Evolutionary conservation across 2,329 filamentous ascomycete genomes (phyloP).

Genomic region (Arthrobotrys sinensis): DNA sequence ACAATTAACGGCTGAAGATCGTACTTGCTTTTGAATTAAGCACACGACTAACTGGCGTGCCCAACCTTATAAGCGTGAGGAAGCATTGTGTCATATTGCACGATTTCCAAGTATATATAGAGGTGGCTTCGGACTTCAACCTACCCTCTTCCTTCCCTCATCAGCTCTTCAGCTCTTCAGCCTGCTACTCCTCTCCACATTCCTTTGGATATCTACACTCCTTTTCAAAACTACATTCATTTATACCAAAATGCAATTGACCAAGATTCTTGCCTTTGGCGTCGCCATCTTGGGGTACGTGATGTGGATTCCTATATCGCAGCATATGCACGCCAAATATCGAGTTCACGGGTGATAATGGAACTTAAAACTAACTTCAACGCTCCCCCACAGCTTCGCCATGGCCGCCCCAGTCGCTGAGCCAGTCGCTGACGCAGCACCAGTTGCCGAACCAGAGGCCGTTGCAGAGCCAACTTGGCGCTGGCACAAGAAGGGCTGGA

Average conservation of each 20-base stretch:
- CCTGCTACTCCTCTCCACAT: background rate
- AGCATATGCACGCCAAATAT: background rate
- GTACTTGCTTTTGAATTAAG: background rate
- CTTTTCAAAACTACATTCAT: slow-evolving; percentile 14
- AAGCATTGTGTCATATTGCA: background rate
- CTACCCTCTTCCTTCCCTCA: background rate
- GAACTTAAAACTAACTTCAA: background rate
- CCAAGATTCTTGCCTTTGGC: background rate
- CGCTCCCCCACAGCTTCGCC: slow-evolving; percentile 4
- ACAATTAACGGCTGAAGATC: background rate
- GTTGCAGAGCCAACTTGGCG: background rate
- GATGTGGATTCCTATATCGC: background rate
- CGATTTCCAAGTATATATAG: slow-evolving; percentile 9
- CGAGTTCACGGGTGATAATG: background rate
- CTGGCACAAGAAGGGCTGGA: background rate
- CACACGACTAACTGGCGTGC: background rate
- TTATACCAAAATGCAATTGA: slow-evolving; percentile 14
- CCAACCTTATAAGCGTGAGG: background rate
- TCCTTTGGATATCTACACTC: slow-evolving; percentile 17
- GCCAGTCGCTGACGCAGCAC: background rate
- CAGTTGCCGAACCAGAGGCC: background rate
- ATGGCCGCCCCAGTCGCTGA: slow-evolving; percentile 14
- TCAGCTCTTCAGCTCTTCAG: background rate
- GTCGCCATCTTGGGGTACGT: slow-evolving; percentile 25
- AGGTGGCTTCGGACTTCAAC: slow-evolving; percentile 2